Percentiles rank a stretch among this genome's conserved stretches.
Evolutionary conservation across 805 yeast genomes (phyloP).

Genomic region (Pichia paraexigua): DNA sequence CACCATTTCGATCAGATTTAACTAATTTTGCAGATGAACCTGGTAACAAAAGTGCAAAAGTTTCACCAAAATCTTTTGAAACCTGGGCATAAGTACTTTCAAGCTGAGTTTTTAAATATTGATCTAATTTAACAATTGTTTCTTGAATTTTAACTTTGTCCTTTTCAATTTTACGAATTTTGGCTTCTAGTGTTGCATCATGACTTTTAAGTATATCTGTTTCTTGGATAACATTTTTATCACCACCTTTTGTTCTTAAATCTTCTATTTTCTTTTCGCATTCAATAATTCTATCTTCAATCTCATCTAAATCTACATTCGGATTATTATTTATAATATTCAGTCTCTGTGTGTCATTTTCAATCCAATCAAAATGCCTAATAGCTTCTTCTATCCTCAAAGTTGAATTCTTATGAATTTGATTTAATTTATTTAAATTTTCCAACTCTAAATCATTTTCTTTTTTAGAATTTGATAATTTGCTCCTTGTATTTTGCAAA

Average conservation of each 20-base stretch:
- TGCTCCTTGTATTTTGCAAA: slow-evolving; percentile 40
- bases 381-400: slow-evolving; percentile 28
- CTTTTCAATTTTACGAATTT: slow-evolving; percentile 80
- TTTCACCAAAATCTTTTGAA: slow-evolving; percentile 79
- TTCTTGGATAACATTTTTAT: slow-evolving; percentile 81
- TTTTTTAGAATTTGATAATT: slow-evolving; percentile 42
- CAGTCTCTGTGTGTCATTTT: slow-evolving; percentile 50
- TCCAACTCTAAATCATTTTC: slow-evolving; percentile 30
- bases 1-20: slow-evolving; percentile 60
- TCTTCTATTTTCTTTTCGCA: slow-evolving; percentile 53
- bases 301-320: slow-evolving; percentile 53
- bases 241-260: slow-evolving; percentile 70
- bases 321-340: slow-evolving; percentile 55
- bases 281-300: slow-evolving; percentile 47
- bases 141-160: slow-evolving; percentile 87
- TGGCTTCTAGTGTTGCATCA: slow-evolving; percentile 63
- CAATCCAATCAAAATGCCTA: slow-evolving; percentile 62
- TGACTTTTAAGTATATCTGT: slow-evolving; percentile 88
- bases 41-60: slow-evolving; percentile 82
- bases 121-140: slow-evolving; percentile 75
- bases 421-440: slow-evolving; percentile 29
- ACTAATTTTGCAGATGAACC: slow-evolving; percentile 85
- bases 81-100: slow-evolving; percentile 83
- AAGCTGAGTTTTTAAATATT: slow-evolving; percentile 76
- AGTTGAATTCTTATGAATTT: slow-evolving; percentile 6